phyloP scores from a whole-genome alignment of 2,329 filamentous ascomycete genomes.

The Xylaria sp. region DNA sequence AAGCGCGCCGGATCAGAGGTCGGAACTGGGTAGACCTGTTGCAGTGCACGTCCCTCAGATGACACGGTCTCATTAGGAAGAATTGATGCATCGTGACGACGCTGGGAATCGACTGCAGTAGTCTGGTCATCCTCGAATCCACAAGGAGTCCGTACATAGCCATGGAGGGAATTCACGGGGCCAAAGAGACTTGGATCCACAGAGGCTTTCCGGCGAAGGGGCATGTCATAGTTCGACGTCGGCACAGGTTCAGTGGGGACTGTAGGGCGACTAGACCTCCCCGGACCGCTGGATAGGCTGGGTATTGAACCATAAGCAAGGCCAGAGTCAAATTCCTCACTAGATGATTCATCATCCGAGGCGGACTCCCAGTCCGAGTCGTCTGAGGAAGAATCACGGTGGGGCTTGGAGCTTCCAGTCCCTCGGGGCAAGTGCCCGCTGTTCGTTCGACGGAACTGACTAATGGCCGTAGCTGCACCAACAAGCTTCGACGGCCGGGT shows the following conservation, averaged over 20 bases:
- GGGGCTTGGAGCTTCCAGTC: conserved; percentile 45
- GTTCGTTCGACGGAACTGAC: conserved; percentile 45
- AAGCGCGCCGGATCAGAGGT: conserved; percentile 67
- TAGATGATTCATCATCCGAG: conserved; percentile 52
- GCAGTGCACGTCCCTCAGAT: conserved; percentile 49
- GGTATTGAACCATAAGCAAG: conserved; percentile 47
- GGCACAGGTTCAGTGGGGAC: conserved; percentile 17
- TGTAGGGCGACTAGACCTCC: conserved; percentile 13
- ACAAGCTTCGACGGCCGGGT: conserved; percentile 42
- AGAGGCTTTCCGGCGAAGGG: conserved; percentile 42
- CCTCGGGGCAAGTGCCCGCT: conserved; percentile 42
- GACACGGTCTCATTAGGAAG: conserved; percentile 41
- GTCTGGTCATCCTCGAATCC: conserved; percentile 51
- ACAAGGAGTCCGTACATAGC: conserved; percentile 57
- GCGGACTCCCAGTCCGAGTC: conserved; percentile 62
- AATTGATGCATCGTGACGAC: conserved; percentile 43
- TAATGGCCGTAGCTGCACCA: conserved; percentile 46
- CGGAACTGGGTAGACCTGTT: conserved; percentile 67
- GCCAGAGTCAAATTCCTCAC: conserved; percentile 44
- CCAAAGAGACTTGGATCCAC: conserved; percentile 62
- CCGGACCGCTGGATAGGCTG: conserved; percentile 30
- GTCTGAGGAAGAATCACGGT: conserved; percentile 41
- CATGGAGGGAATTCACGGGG: conserved; percentile 63
- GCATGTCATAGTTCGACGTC: conserved; percentile 25
- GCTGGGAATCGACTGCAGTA: conserved; percentile 23